Evolutionary conservation across 2,329 filamentous ascomycete species (phyloP), one percentile per base, ranked within the genome.

Genomic region (Xylaria sp.): DNA sequence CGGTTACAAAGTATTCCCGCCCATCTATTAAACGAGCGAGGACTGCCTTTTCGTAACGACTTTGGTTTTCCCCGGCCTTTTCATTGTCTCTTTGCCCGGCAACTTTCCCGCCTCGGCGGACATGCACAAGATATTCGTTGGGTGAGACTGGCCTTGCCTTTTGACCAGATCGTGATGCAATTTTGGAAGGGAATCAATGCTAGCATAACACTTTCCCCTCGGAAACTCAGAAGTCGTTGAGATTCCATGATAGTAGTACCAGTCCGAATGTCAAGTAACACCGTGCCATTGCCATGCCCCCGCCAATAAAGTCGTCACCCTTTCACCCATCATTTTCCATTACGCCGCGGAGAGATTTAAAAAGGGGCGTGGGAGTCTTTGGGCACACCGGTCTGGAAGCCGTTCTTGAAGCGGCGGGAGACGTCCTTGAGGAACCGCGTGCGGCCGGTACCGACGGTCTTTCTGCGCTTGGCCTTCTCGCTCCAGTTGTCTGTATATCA

Each of bases 401-500:
- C 92, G 83, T 99, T 99, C 85, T 89, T 91, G 88, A 96, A 96
- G 82, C 87, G 87, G 79, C 94, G 89, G 76, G 92, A 83, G 77
- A 99, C 88, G 74, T 84, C 85, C 86, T 95, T 96, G 78, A 99
- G 86, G 83, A 92, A 91, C 77, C 91, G 87, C 88, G 92, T 94
- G 80, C 94, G 91, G 79, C 94, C 94, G 76, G 91, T 93, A 75
- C 94, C 94, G 78, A 90, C 93, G 76, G 93, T 97, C 92, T 97
- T 97, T 89, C 94, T 95, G 80, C 94, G 86, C 91, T 97, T 97
- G 74, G 92, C 93, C 90, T 99, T 99, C 87, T 97, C 93, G 80
- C 90, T 87, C 94, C 94, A 99, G 90, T 99, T 97, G 89, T 88
- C 93, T 97, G 76, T 59, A 54, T 19, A 34, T 77, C 48, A 53